Evolutionary conservation across 2,329 filamentous ascomycete species (phyloP).

Genomic region (Calonectria ilicicola): DNA sequence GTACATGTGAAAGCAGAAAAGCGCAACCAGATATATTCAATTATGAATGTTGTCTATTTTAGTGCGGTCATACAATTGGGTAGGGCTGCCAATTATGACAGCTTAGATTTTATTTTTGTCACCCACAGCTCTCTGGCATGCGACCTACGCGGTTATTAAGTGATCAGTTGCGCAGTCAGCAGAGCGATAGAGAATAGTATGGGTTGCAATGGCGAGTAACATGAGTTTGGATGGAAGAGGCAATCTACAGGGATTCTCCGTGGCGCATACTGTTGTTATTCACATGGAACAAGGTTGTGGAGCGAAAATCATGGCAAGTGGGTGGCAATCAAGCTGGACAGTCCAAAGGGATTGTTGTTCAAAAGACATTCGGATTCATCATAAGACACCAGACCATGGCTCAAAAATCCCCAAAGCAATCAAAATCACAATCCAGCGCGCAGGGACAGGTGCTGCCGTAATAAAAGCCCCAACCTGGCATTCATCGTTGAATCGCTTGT

Average conservation of each 20-base stretch:
- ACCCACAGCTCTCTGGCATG: background rate
- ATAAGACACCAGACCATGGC: conserved; percentile 44
- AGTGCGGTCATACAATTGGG: no score
- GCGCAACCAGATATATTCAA: background rate
- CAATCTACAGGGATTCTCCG: background rate
- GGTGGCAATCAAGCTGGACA: conserved; percentile 2
- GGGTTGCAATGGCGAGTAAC: background rate
- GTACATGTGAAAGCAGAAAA: background rate
- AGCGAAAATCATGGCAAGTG: background rate
- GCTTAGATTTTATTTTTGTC: background rate
- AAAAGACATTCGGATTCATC: conserved; percentile 46
- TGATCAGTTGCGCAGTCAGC: no score
- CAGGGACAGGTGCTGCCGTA: conserved; percentile 43
- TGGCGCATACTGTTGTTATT: background rate
- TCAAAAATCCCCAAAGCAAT: conserved; percentile 45
- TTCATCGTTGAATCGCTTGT: conserved; percentile 46
- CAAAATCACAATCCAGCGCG: conserved; percentile 45
- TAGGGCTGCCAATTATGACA: background rate
- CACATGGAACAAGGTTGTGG: background rate
- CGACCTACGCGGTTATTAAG: no score
- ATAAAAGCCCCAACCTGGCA: conserved; percentile 44
- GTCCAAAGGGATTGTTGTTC: conserved; percentile 30
- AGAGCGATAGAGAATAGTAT: no score
- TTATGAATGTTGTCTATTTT: background rate
- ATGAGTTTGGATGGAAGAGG: background rate